phyloP scores from a whole-genome alignment of 306 rosid species.

The Acacia crassicarpa region DNA sequence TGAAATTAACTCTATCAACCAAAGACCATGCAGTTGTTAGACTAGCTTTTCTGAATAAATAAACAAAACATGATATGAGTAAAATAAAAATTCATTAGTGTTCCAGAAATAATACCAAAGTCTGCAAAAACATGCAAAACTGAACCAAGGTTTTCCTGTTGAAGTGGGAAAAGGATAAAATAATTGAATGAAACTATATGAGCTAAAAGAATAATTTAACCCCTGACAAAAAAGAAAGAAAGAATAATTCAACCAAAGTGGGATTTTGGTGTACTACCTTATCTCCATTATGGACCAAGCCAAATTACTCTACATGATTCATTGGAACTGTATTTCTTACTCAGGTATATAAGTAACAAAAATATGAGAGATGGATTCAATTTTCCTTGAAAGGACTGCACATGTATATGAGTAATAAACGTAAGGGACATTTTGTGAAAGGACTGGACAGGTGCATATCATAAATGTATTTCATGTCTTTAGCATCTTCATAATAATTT shows the following conservation, averaged over 20 bases:
- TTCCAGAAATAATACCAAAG: no score
- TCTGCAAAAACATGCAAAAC: no score
- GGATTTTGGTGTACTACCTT: neutral
- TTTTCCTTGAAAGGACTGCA: neutral
- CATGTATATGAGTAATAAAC: neutral
- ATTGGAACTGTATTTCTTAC: neutral
- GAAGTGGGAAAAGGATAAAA: no score
- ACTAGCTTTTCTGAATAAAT: neutral
- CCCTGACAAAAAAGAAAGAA: no score
- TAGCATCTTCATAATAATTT: conserved; percentile 21
- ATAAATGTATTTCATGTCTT: conserved; percentile 21
- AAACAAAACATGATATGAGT: conserved; percentile 6
- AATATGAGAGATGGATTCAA: conserved; percentile 13
- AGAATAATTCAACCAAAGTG: neutral
- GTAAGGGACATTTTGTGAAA: neutral
- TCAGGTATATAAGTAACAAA: neutral
- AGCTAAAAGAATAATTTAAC: no score
- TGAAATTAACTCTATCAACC: neutral
- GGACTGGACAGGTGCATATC: conserved; percentile 5
- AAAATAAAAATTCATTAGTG: neutral
- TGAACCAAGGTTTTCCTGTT: no score
- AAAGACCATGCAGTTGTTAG: neutral
- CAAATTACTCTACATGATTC: conserved; percentile 7
- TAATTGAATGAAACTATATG: no score
- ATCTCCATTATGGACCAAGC: neutral